phyloP scores from a whole-genome alignment of 2,329 filamentous ascomycete genomes.

The Byssoonygena ceratinophila region DNA sequence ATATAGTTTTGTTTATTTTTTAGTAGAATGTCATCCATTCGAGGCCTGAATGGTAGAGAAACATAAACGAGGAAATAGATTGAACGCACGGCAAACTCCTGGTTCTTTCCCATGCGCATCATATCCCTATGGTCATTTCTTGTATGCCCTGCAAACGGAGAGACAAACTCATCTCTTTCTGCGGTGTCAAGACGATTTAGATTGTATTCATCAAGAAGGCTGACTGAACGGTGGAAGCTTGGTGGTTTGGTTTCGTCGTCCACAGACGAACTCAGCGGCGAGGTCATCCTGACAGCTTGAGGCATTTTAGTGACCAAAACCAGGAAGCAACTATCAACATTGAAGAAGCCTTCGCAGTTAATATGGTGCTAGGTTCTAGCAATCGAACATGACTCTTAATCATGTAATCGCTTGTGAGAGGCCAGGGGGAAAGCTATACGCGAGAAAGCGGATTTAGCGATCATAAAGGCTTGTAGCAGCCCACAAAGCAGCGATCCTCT shows the following conservation, averaged over 20 bases:
- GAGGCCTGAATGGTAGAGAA: neutral
- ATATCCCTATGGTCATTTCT: slow-evolving; percentile 25
- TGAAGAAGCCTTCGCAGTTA: neutral
- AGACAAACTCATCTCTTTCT: slow-evolving; percentile 2
- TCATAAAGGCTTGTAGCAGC: too few species aligned
- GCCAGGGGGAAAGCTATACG: too few species aligned
- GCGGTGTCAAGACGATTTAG: slow-evolving; percentile 8
- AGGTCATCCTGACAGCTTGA: slow-evolving; percentile 4
- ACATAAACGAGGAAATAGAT: neutral
- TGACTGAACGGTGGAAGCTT: neutral
- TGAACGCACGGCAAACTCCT: slow-evolving; percentile 25
- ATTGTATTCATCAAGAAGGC: slow-evolving; percentile 1
- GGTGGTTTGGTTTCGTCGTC: slow-evolving; percentile 1
- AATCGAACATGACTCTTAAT: too few species aligned
- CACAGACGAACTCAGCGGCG: neutral
- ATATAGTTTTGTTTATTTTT: neutral
- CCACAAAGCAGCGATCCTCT: too few species aligned
- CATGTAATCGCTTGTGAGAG: too few species aligned
- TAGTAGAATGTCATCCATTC: neutral
- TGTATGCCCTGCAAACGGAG: slow-evolving; percentile 14
- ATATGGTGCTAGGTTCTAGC: too few species aligned
- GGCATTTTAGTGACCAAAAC: neutral
- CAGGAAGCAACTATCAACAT: neutral
- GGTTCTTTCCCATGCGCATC: slow-evolving; percentile 27
- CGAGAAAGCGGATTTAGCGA: too few species aligned